phyloP scores from a whole-genome alignment of 148 eudicot species.

The Dianthus caryophyllus region DNA sequence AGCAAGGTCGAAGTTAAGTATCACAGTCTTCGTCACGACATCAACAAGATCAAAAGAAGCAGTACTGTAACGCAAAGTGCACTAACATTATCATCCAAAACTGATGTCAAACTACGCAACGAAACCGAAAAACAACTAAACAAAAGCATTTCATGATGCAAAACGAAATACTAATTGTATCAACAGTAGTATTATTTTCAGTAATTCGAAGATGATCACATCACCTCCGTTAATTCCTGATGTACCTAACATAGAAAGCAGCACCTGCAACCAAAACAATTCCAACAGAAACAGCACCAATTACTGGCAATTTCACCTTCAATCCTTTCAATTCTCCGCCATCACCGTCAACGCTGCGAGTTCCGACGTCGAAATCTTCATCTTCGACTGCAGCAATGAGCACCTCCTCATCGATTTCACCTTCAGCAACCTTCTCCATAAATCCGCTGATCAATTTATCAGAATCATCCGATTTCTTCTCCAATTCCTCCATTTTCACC shows the following conservation, averaged over 20 bases:
- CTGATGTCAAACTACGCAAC: constrained; percentile 8
- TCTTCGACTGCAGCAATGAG: background rate
- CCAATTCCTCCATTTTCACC: constrained; percentile 24
- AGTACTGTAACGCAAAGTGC: background rate
- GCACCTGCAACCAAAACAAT: constrained; percentile 18
- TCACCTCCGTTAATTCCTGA: constrained; percentile 9
- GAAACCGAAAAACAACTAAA: constrained; percentile 1
- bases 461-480: constrained; percentile 21
- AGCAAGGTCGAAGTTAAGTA: too few relatives aligned
- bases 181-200: too few relatives aligned
- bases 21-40: background rate
- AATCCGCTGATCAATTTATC: constrained; percentile 21
- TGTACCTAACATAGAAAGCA: constrained; percentile 25
- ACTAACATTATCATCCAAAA: background rate
- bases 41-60: background rate
- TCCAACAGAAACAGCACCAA: constrained; percentile 27
- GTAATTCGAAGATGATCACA: too few relatives aligned
- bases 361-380: too few relatives aligned
- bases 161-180: constrained; percentile 5
- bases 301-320: constrained; percentile 21
- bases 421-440: constrained; percentile 18
- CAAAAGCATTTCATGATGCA: background rate
- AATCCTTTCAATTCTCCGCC: constrained; percentile 9
- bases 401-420: constrained; percentile 3
- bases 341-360: background rate